Conservation (phyloP, 495 filamentous ascomycete genomes). For the Podospora bellae-mahoneyi region DNA sequence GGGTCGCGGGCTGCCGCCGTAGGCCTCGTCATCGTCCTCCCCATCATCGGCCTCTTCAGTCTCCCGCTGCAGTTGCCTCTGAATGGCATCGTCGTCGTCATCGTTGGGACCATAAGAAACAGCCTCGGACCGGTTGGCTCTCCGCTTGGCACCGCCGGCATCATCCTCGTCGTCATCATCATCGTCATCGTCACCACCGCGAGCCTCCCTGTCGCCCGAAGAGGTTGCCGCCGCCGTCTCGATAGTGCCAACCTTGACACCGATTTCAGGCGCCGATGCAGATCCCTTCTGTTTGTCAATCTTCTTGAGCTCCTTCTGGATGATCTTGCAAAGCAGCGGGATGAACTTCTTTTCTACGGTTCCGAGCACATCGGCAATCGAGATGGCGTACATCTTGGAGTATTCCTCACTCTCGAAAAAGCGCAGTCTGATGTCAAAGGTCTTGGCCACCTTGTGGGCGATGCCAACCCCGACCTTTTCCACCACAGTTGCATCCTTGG, state of each 20-base stretch:
- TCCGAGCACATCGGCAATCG: constrained; percentile 65
- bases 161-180: constrained; percentile 81
- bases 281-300: constrained; percentile 47
- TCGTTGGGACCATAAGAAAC: constrained; percentile 89
- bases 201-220: constrained; percentile 39
- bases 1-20: constrained; percentile 49
- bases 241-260: constrained; percentile 67
- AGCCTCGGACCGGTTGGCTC: constrained; percentile 69
- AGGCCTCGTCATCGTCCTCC: constrained; percentile 56
- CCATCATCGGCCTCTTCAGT: constrained; percentile 50
- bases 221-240: constrained; percentile 50
- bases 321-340: constrained; percentile 60
- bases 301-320: constrained; percentile 74
- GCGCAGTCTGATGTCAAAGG: constrained; percentile 74
- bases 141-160: constrained; percentile 74
- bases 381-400: constrained; percentile 76
- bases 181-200: constrained; percentile 57
- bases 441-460: constrained; percentile 67
- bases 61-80: constrained; percentile 51
- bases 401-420: constrained; percentile 88
- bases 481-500: constrained; percentile 75
- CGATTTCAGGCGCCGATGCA: constrained; percentile 77
- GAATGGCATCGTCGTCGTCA: constrained; percentile 81
- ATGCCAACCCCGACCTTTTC: constrained; percentile 70
- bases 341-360: constrained; percentile 80